phyloP scores from a whole-genome alignment of 768 basidiomycete species.

The Rhizopogon roseolus region DNA sequence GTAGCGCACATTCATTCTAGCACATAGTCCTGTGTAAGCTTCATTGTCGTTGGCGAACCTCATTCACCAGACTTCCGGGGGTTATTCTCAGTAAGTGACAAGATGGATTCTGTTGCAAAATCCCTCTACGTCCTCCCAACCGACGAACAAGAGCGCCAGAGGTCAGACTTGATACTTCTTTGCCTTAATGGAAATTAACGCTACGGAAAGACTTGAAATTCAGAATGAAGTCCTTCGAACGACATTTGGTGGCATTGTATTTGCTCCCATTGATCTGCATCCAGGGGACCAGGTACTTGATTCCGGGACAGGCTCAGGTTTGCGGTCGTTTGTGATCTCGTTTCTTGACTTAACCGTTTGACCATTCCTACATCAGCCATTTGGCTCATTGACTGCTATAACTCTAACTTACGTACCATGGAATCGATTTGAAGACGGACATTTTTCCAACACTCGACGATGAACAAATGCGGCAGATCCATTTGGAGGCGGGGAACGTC shows the following conservation, averaged over 20 bases:
- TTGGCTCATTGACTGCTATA: constrained; percentile 17
- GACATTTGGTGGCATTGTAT: constrained; percentile 17
- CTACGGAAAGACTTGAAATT: constrained; percentile 1
- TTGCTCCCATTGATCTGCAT: constrained; percentile 12
- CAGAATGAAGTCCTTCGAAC: constrained; percentile 18
- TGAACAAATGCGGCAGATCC: constrained; percentile 9
- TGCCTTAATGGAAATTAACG: neutral
- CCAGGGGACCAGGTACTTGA: constrained; percentile 18
- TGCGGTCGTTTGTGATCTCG: neutral
- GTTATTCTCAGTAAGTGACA: too few species aligned
- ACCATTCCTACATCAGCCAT: constrained; percentile 4
- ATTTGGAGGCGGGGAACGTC: constrained; percentile 18
- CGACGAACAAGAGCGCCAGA: constrained; percentile 21
- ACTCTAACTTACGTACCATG: constrained; percentile 17
- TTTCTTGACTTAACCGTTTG: neutral
- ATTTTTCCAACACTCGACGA: constrained; percentile 9
- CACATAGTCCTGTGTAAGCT: neutral
- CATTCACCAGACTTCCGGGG: neutral
- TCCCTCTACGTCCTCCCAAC: constrained; percentile 19
- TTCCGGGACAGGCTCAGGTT: constrained; percentile 18
- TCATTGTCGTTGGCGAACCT: neutral
- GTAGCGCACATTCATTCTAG: neutral
- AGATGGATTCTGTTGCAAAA: neutral
- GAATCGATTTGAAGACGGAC: constrained; percentile 20
- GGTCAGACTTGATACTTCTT: constrained; percentile 2